Percentiles rank a stretch among this genome's conserved stretches.
Evolutionary conservation across 1,284 basidiomycete species (phyloP).

Genomic region (Porogramme epimiltina): DNA sequence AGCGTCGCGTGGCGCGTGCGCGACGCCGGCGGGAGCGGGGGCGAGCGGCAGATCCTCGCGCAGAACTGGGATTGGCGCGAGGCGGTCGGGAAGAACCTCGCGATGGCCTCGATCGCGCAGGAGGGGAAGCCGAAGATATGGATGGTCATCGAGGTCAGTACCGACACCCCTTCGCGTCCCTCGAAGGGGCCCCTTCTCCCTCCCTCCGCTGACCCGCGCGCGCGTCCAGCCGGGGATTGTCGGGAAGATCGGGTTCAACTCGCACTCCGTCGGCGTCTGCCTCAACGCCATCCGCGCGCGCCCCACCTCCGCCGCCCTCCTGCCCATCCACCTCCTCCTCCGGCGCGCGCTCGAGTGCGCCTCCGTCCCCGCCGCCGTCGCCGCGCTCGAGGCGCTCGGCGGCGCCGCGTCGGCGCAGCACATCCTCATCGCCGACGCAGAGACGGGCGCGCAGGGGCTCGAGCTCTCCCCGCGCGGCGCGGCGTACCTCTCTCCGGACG

Average conservation of each 20-base stretch:
- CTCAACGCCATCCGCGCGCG: constrained; percentile 40
- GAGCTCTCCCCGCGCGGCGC: constrained; percentile 35
- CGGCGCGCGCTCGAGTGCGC: constrained; percentile 36
- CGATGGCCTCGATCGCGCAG: constrained; percentile 31
- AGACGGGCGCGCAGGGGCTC: constrained; percentile 27
- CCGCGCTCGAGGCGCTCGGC: constrained; percentile 31
- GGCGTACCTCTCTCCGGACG: constrained; percentile 30
- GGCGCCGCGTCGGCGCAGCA: constrained; percentile 37
- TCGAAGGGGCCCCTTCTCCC: too few species aligned
- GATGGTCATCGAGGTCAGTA: constrained; percentile 37
- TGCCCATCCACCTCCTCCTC: constrained; percentile 37
- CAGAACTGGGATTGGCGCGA: constrained; percentile 44
- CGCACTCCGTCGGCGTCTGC: constrained; percentile 36
- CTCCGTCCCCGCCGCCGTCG: constrained; percentile 31
- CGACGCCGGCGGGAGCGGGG: background rate
- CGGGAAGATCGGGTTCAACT: constrained; percentile 42
- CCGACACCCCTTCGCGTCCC: too few species aligned
- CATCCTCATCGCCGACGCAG: constrained; percentile 36
- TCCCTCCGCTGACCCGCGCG: too few species aligned
- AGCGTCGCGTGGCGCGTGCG: constrained; percentile 33
- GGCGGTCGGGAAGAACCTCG: constrained; percentile 35
- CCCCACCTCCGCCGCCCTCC: constrained; percentile 30
- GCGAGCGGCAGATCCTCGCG: constrained; percentile 30
- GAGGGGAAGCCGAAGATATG: constrained; percentile 35
- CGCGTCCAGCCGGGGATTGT: constrained; percentile 36